Evolutionary conservation across 1,284 basidiomycete genomes (phyloP).

Genomic region (Ganoderma boninense): DNA sequence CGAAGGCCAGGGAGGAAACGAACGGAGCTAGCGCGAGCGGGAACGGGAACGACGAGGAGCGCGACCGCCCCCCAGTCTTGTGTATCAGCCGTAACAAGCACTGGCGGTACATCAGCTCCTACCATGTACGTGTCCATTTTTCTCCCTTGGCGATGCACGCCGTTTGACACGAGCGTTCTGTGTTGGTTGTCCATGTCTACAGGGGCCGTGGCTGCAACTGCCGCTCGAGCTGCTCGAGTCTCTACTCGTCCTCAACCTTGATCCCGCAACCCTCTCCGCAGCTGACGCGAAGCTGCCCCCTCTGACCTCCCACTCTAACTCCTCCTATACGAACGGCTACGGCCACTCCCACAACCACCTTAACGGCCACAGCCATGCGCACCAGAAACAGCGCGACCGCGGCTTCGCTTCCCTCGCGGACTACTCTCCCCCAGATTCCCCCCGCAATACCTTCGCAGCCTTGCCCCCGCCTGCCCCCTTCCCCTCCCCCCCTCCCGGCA

Average conservation of each 20-base stretch:
- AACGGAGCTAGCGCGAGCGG: slow-evolving; percentile 26
- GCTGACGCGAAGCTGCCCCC: slow-evolving; percentile 52
- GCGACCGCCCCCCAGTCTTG: slow-evolving; percentile 62
- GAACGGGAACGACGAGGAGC: slow-evolving; percentile 43
- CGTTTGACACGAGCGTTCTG: background rate
- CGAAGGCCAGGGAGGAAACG: slow-evolving; percentile 50
- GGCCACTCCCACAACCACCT: slow-evolving; percentile 43
- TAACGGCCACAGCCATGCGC: slow-evolving; percentile 41
- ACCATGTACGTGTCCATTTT: slow-evolving; percentile 67
- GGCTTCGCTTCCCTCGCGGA: slow-evolving; percentile 55
- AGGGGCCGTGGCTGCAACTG: slow-evolving; percentile 90
- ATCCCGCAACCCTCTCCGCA: slow-evolving; percentile 67
- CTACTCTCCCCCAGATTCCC: slow-evolving; percentile 62
- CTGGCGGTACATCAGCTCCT: slow-evolving; percentile 88
- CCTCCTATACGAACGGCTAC: slow-evolving; percentile 40
- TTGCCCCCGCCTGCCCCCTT: slow-evolving; percentile 53
- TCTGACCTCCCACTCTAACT: slow-evolving; percentile 37
- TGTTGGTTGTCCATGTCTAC: slow-evolving; percentile 1
- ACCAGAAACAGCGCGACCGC: slow-evolving; percentile 44
- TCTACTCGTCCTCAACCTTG: slow-evolving; percentile 76
- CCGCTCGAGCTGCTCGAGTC: slow-evolving; percentile 83
- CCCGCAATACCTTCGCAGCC: slow-evolving; percentile 47
- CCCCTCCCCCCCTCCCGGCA: slow-evolving; percentile 62
- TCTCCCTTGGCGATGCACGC: background rate
- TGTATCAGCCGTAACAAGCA: slow-evolving; percentile 89